A percentile compares a stretch with the other conserved stretches of the same genome.
These are phyloP conservation scores for Picochlorum sp. DNA, from an alignment of 139 green algal genomes.

Conservation along the genomic window DNA sequence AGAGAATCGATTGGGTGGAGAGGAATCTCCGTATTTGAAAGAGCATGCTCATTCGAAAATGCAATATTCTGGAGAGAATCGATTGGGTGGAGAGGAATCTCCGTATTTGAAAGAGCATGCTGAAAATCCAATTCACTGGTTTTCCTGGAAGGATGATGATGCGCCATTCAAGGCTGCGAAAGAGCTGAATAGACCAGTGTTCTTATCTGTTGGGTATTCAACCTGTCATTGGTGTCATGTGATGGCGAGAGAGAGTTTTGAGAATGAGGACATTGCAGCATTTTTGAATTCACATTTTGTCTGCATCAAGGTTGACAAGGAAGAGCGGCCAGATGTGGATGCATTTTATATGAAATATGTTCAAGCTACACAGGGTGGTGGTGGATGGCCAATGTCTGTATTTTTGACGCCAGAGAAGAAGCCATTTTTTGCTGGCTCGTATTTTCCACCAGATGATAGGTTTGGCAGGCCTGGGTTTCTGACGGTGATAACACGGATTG, in stretches of 20 bases:
- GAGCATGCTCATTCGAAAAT: constrained; percentile 31
- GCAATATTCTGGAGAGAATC: neutral
- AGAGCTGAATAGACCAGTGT: constrained; percentile 73
- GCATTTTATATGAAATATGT: constrained; percentile 72
- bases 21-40: constrained; percentile 41
- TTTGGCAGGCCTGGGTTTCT: constrained; percentile 62
- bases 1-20: neutral
- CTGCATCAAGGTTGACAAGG: constrained; percentile 78
- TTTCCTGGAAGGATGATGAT: constrained; percentile 57
- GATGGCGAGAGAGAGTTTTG: constrained; percentile 86
- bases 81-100: neutral
- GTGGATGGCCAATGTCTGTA: constrained; percentile 56
- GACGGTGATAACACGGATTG: constrained; percentile 58
- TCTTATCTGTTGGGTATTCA: constrained; percentile 74
- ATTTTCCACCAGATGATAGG: constrained; percentile 52
- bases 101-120: constrained; percentile 65
- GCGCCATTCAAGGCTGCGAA: constrained; percentile 67
- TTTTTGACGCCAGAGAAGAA: constrained; percentile 70
- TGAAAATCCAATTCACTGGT: constrained; percentile 89
- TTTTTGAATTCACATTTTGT: constrained; percentile 79
- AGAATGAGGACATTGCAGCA: constrained; percentile 53
- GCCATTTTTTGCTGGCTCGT: constrained; percentile 70
- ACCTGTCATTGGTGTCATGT: constrained; percentile 87
- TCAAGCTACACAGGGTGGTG: constrained; percentile 54
- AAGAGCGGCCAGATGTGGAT: constrained; percentile 88